Evolutionary conservation across 768 basidiomycete genomes (phyloP).

Genomic region (Lactifluus echinatus): DNA sequence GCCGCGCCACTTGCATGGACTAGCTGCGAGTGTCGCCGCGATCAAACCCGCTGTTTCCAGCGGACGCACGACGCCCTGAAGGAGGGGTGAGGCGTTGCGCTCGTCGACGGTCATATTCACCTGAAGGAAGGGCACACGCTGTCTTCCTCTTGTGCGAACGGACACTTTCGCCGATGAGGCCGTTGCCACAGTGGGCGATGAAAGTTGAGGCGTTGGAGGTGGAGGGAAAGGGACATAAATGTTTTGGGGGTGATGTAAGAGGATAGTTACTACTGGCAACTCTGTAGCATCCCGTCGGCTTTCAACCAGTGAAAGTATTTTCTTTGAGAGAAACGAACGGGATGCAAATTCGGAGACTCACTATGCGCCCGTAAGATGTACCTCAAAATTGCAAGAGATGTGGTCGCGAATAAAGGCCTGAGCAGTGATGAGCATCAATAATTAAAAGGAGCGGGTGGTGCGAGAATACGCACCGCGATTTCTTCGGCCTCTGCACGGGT

Average conservation of each 20-base stretch:
- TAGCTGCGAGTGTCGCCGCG: conserved; percentile 29
- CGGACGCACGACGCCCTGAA: conserved; percentile 33
- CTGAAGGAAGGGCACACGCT: conserved; percentile 23
- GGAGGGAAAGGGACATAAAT: conserved; percentile 37
- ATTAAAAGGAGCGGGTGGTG: not conserved
- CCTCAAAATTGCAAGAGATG: conserved; percentile 40
- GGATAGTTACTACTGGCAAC: conserved; percentile 33
- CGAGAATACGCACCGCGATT: conserved; percentile 33
- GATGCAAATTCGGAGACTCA: conserved; percentile 28
- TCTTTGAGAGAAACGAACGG: not conserved
- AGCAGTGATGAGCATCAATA: not conserved
- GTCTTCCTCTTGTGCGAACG: conserved; percentile 5
- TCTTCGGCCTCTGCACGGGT: conserved; percentile 36
- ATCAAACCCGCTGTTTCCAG: conserved; percentile 41
- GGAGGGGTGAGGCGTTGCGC: conserved; percentile 24
- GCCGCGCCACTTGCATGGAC: conserved; percentile 41
- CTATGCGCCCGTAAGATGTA: conserved; percentile 49
- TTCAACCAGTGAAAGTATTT: not conserved
- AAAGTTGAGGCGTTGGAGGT: conserved; percentile 19
- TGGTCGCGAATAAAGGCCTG: conserved; percentile 44
- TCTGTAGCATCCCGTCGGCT: conserved; percentile 41
- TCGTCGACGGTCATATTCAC: conserved; percentile 10
- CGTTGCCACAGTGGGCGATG: not conserved
- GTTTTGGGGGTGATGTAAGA: conserved; percentile 39
- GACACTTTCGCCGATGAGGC: not conserved